Conservation (phyloP, 495 filamentous ascomycete genomes). For the Cenococcum geophilum region DNA sequence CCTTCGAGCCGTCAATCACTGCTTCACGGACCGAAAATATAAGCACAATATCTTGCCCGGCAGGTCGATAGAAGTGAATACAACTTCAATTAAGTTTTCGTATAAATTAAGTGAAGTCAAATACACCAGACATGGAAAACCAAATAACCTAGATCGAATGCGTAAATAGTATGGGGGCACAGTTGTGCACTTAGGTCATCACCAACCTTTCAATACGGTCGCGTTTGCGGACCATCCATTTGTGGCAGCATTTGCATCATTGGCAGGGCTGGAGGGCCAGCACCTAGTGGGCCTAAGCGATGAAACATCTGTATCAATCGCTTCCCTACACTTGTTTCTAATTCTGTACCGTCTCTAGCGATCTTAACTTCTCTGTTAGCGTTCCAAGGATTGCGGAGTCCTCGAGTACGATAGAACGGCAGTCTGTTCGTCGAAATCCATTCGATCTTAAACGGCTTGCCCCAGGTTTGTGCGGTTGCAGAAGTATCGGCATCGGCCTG, state of each 20-base stretch:
- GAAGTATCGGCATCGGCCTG: slow-evolving; percentile 37
- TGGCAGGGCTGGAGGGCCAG: background rate
- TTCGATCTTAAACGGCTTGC: slow-evolving; percentile 86
- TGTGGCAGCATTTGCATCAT: background rate
- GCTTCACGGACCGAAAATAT: background rate
- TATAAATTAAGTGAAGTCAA: background rate
- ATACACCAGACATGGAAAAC: background rate
- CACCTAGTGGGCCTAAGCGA: slow-evolving; percentile 30
- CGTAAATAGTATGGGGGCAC: background rate
- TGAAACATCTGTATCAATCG: slow-evolving; percentile 76
- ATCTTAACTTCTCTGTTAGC: slow-evolving; percentile 95
- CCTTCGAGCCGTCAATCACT: too few species aligned
- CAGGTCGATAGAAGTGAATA: background rate
- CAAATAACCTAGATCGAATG: background rate
- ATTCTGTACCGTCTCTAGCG: slow-evolving; percentile 88
- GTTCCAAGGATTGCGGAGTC: slow-evolving; percentile 94
- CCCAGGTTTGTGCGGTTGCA: slow-evolving; percentile 59
- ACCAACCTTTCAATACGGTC: background rate
- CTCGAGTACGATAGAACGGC: slow-evolving; percentile 86
- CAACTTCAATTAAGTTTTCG: background rate
- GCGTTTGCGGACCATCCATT: background rate
- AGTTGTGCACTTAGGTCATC: background rate
- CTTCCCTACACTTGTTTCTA: slow-evolving; percentile 77
- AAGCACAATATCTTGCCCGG: slow-evolving; percentile 2
- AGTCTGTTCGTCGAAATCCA: slow-evolving; percentile 84